phyloP scores from a whole-genome alignment of 176 grass and related monocot genomes.

The Lolium rigidum region DNA sequence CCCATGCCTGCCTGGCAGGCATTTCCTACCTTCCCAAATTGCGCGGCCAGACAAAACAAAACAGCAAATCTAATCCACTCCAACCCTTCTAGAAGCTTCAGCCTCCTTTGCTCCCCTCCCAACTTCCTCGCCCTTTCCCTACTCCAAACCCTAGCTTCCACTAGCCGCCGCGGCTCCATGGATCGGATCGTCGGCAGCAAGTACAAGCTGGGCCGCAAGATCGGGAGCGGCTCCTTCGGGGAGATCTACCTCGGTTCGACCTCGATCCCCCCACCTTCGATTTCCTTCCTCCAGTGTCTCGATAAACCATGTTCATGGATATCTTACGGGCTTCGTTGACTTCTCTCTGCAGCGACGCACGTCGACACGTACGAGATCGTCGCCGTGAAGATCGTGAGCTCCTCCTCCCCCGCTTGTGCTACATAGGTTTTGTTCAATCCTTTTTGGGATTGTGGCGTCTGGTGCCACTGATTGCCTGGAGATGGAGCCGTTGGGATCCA shows the following conservation, averaged over 20 bases:
- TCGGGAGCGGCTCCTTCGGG: slow-evolving; percentile 79
- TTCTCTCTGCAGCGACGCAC: slow-evolving; percentile 67
- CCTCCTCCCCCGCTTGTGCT: not conserved
- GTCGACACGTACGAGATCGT: slow-evolving; percentile 86
- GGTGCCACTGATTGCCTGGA: not conserved
- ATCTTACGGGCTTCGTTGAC: slow-evolving; percentile 45
- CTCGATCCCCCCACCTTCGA: not conserved
- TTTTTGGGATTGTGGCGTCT: not conserved
- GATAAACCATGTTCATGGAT: not conserved
- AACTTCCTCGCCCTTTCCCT: not conserved
- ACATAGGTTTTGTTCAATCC: slow-evolving; percentile 8
- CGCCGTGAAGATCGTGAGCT: slow-evolving; percentile 84
- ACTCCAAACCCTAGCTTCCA: slow-evolving; percentile 47
- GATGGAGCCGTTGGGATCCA: not conserved
- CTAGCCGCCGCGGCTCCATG: slow-evolving; percentile 45
- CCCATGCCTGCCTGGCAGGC: no score
- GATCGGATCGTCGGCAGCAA: slow-evolving; percentile 72
- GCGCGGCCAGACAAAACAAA: not conserved
- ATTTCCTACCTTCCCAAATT: not conserved
- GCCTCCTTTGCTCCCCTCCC: not conserved
- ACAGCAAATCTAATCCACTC: slow-evolving; percentile 24
- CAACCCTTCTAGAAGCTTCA: slow-evolving; percentile 40
- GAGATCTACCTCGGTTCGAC: slow-evolving; percentile 75
- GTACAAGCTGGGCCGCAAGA: slow-evolving; percentile 78
- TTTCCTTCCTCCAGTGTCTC: not conserved